Base-by-base conservation (phyloP, 768 basidiomycete species). In the Rhodotorula paludigena region DNA sequence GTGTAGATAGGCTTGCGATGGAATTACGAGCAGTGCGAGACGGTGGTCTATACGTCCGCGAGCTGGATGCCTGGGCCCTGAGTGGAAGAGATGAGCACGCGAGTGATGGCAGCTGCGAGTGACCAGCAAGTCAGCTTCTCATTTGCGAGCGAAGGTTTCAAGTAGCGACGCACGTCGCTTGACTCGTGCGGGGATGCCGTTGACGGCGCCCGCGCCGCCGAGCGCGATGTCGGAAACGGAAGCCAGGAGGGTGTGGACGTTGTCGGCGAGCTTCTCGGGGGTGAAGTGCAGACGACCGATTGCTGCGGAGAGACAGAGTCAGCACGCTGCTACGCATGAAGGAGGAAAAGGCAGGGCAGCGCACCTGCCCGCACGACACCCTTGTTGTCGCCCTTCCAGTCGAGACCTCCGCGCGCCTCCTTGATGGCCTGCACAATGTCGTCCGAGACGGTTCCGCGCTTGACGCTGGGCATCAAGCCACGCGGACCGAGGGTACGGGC, bases 381-480 rank as follows among this genome's bases (percentile, higher is more conserved):
- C 36, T 82, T 78, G 77, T 88, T 87, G 80, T 96, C 92, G 15
- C 90, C 90, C 79, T 87, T 90, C 92, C 94, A 99, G 76, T 97
- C 92, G 53, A 87, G 85, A 8, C 87, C 86, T 20, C 89, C 90
- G 63, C 85, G 84, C 42, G 94, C 83, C 56, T 85, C 84, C 73
- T 85, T 83, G 63, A 99, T 86, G 71, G 89, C 93, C 20, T 85
- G 86, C 21, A 83, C 86, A 48, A 97, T 82, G 66, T 97, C 90
- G 57, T 92, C 89, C 3, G 90, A 90, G 28, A 98, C 94, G 2
- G 93, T 93, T 9, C 96, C 96, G 64, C 92, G 84, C 77, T 92
- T 86, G 69, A 88, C 90, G 12, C 89, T 89, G 18, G 96, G 96
- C 93, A 99, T 96, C 52, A 98, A 80, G 63, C 94, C 94, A 59